Evolutionary conservation across 179 eudicot species (phyloP), one percentile per base, ranked within the genome.

Genomic region (Vitellaria paradoxa): DNA sequence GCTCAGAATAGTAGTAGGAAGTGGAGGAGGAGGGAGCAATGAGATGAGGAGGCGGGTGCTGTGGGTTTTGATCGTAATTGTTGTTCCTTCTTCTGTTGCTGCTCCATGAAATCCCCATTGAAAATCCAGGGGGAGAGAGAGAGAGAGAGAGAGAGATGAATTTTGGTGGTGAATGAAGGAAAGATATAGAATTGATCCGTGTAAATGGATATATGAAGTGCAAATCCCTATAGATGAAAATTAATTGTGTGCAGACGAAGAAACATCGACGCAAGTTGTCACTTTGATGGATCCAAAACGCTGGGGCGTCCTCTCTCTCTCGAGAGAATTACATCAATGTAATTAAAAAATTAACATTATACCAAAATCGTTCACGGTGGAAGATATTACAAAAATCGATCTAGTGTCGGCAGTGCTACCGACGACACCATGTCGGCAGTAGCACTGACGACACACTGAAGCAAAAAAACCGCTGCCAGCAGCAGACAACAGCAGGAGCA

Each of bases 81-180:
- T 62, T 72, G 80, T 66, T 79, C 50, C 64, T 79, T 62, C 80
- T 76, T 42, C 70, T 72, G 57, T 42, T 65, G 78, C 57, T 76
- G 70, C 84, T 81, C 62, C 69, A 73, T 56, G 78, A 73, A 21
- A 63, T 24, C 15, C 84, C 84, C 84, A 81, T 81, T 1, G 12
- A 52, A 24, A 0, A 13, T 2, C 2, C 20, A 11, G 23, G 9
- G 53, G 17, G 37, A 59, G 42, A 23, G 69, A 47, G 23, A n/a
- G 53, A 37, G 37, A 59, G 42, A 23, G 69, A 47, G 45, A 7
- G 68, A 23, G 77, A 18, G 18, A 30, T 7, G 6, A 26, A 6
- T 50, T 50, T 50, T 50, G 46, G 8, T 4, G 55, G 55, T 1
- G 55, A 7, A 20, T 21, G 59, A 24, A 21, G 30, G 56, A 46